Evolutionary conservation across 2,329 filamentous ascomycete genomes (phyloP), one percentile per base, ranked within the genome.

Genomic region (Phialocephala subalpina): DNA sequence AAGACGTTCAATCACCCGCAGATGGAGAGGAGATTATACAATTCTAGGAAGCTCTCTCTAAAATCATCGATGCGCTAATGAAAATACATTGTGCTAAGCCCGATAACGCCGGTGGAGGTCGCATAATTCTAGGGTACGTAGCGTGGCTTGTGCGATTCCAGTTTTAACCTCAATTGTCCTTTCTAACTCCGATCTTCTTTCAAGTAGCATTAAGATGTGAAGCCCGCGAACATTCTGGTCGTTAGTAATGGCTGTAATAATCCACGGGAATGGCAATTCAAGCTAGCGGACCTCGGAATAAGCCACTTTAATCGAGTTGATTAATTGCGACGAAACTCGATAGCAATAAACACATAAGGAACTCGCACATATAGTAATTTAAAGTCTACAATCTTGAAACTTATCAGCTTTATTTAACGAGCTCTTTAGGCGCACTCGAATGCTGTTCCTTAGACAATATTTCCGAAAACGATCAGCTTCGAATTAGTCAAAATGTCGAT

Each of bases 31-130:
- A 78, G 36, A 75, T 77, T 25, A 67, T 73, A 18, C 71, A 68
- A 9, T 76, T 79, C 53, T 79, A 76, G 77, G 66, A 71, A 49
- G 63, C 58, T 22, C 11, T 78, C 3, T 75, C 78, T 47, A 56
- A 70, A 6, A 33, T 77, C 8, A 69, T 73, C 16, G 67, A 73
- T 20, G 78, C 69, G 12, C 58, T 79, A n/a, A 62, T 67, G 45
- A 49, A 53, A 7, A 69, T 75, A 22, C 73, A 74, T 61, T 58
- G 60, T n/a, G 49, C 59, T 57, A 52, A 63, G 47, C 49, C 25
- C 29, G 20, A n/a, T n/a, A 27, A 29, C 14, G n/a, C 8, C 16
- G 22, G 11, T 38, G 18, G 25, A 20, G 18, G 18, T 40, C 25
- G 3, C 67, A 67, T 33, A 29, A 20, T 33, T n/a, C 64, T 68